These are phyloP conservation scores for Pyrenochaeta sp. DNA, from an alignment of 2,329 filamentous ascomycete genomes.

Conservation along the genomic window DNA sequence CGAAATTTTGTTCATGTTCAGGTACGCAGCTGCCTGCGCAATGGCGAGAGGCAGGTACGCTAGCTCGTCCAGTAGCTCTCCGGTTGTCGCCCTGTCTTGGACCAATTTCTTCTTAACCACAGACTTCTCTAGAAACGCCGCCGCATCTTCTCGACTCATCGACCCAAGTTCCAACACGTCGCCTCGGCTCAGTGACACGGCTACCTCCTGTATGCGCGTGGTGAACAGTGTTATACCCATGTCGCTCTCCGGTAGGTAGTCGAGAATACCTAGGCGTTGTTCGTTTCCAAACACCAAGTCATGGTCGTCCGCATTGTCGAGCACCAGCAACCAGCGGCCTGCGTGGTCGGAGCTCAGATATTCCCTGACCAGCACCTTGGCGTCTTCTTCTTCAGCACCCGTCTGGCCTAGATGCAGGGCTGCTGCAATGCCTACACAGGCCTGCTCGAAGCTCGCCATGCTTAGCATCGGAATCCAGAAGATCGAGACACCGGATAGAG, in stretches of 20 bases:
- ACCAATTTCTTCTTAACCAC: constrained; percentile 10
- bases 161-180: constrained; percentile 18
- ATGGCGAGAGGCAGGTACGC: constrained; percentile 53
- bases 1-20: constrained; percentile 39
- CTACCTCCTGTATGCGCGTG: constrained; percentile 14
- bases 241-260: constrained; percentile 17
- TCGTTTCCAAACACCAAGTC: constrained; percentile 9
- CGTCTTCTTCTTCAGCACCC: constrained; percentile 14
- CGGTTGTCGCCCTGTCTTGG: neutral
- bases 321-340: constrained; percentile 17
- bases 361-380: constrained; percentile 28
- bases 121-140: constrained; percentile 14
- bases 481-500: constrained; percentile 18
- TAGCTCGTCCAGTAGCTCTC: constrained; percentile 34
- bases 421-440: constrained; percentile 15
- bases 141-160: constrained; percentile 10
- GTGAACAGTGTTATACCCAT: constrained; percentile 14
- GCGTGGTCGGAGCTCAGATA: constrained; percentile 22
- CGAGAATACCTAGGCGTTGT: constrained; percentile 17
- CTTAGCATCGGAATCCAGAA: constrained; percentile 32
- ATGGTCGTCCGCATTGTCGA: constrained; percentile 15
- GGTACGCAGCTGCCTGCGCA: constrained; percentile 46
- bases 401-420: constrained; percentile 17
- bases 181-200: constrained; percentile 10
- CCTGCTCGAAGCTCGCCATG: constrained; percentile 31